These are phyloP conservation scores for Mortierella sp. DNA, from an alignment of 371 early-diverging fungal genomes.

Conservation along the genomic window DNA sequence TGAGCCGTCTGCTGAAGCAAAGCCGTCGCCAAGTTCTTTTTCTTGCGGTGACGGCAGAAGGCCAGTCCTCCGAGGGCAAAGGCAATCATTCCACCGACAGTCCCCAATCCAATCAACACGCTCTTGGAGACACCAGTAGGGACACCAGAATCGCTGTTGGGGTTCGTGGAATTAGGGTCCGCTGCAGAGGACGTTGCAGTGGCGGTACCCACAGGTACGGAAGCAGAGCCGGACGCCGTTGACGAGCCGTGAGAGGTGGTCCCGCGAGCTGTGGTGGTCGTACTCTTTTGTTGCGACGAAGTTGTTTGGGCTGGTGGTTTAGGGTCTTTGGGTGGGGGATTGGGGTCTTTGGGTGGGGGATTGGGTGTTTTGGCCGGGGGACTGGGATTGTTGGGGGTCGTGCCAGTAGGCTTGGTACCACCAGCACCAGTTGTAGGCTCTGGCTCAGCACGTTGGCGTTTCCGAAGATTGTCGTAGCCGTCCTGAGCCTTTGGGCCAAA, in stretches of 20 bases:
- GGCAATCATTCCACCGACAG: constrained; percentile 48
- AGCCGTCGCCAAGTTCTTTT: constrained; percentile 50
- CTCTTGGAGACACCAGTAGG: constrained; percentile 34
- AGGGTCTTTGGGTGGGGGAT: background rate
- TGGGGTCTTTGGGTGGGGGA: background rate
- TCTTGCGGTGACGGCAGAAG: constrained; percentile 56
- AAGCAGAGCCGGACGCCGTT: background rate
- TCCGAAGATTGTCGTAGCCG: constrained; percentile 8
- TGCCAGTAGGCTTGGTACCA: background rate
- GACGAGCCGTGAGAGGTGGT: background rate
- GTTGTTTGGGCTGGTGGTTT: background rate
- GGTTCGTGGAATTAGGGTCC: background rate
- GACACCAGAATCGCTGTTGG: constrained; percentile 10
- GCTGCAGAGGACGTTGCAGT: constrained; percentile 16
- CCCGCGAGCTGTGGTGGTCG: background rate
- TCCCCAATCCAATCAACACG: constrained; percentile 46
- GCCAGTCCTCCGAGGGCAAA: constrained; percentile 50
- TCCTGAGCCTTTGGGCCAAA: constrained; percentile 1
- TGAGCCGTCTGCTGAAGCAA: constrained; percentile 49
- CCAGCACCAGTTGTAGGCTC: background rate
- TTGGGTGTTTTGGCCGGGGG: background rate
- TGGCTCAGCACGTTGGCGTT: constrained; percentile 16
- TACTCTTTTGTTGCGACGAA: background rate
- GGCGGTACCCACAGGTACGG: background rate
- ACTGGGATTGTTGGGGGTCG: background rate